Evolutionary conservation across 371 early-diverging fungal species (phyloP).

Genomic region (Syncephalastrum contaminatum): DNA sequence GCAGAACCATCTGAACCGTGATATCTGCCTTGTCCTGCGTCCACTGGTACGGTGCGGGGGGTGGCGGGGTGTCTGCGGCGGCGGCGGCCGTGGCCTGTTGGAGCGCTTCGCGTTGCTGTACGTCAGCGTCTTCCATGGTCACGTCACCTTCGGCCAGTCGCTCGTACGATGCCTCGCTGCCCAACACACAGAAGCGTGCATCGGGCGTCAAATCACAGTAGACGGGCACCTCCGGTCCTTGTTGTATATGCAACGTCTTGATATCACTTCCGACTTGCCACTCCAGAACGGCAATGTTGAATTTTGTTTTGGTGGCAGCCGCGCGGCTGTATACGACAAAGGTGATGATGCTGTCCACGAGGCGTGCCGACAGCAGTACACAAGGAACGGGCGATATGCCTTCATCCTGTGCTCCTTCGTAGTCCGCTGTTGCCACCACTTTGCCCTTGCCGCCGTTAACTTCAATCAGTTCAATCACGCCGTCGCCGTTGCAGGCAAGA

Average conservation of each 20-base stretch:
- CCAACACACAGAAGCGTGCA: conserved; percentile 51
- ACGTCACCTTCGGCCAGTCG: conserved; percentile 7
- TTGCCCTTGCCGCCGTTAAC: conserved; percentile 15
- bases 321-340: conserved; percentile 40
- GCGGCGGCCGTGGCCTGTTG: conserved; percentile 5
- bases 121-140: conserved; percentile 12
- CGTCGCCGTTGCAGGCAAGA: conserved; percentile 34
- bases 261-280: too few species aligned
- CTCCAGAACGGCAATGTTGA: conserved; percentile 46
- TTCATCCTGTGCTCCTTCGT: conserved; percentile 37
- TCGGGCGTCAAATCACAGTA: conserved; percentile 56
- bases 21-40: conserved; percentile 69
- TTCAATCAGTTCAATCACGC: conserved; percentile 35
- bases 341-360: conserved; percentile 17
- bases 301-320: conserved; percentile 22
- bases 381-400: conserved; percentile 48
- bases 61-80: not conserved
- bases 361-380: conserved; percentile 30
- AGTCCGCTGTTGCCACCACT: conserved; percentile 19
- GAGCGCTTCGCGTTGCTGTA: conserved; percentile 12
- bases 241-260: conserved; percentile 48
- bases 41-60: conserved; percentile 63
- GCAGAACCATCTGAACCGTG: conserved; percentile 61
- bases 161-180: conserved; percentile 42
- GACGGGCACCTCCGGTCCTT: conserved; percentile 63